Evolutionary conservation across 108 stramenopile species (phyloP), one percentile per base, ranked within the genome.

Genomic region (Fistulifera solaris): DNA sequence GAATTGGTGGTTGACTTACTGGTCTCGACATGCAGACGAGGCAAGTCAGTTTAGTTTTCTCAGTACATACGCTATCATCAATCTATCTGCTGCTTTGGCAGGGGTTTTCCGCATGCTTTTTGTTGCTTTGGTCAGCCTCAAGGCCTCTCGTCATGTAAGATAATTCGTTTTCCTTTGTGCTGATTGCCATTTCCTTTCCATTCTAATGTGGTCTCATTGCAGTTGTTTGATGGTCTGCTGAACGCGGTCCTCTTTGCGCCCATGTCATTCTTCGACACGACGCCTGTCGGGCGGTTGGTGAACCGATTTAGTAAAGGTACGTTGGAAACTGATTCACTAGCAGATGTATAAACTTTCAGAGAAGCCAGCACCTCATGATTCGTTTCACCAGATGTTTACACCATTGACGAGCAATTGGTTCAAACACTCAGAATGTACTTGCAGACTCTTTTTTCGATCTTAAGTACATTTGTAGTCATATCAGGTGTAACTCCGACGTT

Each of bases 341-440:
- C 6, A 5, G 19, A 8, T 18, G 17, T 10, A 22, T 10, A 3
- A 46, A 10, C n/a, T n/a, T n/a, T 18, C 44, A 46, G 17, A 18
- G 3, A 46, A 22, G 6, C 11, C 2, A 46, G 3, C 10, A 5
- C 4, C 3, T 46, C 44, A 18, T 22, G 3, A 5, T 21, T 10
- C 8, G 4, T 11, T 70, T 57, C 24, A 49, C 0, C 28, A 70
- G 98, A 99, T 63, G 62, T 95, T 40, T 93, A 95, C 65, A 94
- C 94, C 0, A 61, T 98, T 15, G 99, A 99, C 70, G 89, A 95
- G 61, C 52, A 81, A 41, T 71, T 98, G 2, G 68, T 91, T 44
- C 51, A 42, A 10, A 76, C 93, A 0, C 40, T 87, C 2, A 56
- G 81, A 39, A 79, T 66, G 22, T 94, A 91, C 43, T 55, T 96